A percentile compares a stretch with the other conserved stretches of the same genome.
phyloP scores from a whole-genome alignment of 352 stramenopile genomes.

The Globisporangium recalcitrans region DNA sequence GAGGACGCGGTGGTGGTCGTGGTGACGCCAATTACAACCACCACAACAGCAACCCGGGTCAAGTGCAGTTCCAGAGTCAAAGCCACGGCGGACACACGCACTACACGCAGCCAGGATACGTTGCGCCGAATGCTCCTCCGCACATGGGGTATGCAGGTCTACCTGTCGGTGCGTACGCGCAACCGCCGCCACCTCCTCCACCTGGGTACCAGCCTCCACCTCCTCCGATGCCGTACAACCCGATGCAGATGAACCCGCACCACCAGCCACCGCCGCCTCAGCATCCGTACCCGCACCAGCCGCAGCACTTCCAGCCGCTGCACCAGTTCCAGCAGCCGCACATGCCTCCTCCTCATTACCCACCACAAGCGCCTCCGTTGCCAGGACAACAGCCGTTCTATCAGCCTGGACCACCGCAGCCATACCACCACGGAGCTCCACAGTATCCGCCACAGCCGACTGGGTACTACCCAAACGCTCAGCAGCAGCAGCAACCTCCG shows the following conservation, averaged over 20 bases:
- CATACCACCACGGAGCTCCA: conserved; percentile 23
- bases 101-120: conserved; percentile 41
- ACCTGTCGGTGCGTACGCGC: conserved; percentile 30
- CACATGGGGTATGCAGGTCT: conserved; percentile 25
- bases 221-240: conserved; percentile 22
- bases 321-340: conserved; percentile 19
- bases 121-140: conserved; percentile 12
- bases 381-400: conserved; percentile 13
- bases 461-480: conserved; percentile 7
- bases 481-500: conserved; percentile 22
- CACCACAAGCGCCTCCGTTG: conserved; percentile 14
- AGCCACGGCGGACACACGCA: conserved; percentile 40
- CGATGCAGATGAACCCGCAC: conserved; percentile 22
- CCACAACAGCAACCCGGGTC: conserved; percentile 6
- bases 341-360: conserved; percentile 10
- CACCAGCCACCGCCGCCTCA: conserved; percentile 21
- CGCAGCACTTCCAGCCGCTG: conserved; percentile 15
- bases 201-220: conserved; percentile 23
- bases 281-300: conserved; percentile 21
- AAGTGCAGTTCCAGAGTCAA: conserved; percentile 31
- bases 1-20: conserved; percentile 13
- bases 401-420: conserved; percentile 4
- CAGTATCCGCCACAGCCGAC: conserved; percentile 11
- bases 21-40: conserved; percentile 16
- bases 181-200: conserved; percentile 22